These are phyloP conservation scores for Pseudocercospora fijiensis DNA, from an alignment of 2,329 filamentous ascomycete species.

Conservation along the genomic window DNA sequence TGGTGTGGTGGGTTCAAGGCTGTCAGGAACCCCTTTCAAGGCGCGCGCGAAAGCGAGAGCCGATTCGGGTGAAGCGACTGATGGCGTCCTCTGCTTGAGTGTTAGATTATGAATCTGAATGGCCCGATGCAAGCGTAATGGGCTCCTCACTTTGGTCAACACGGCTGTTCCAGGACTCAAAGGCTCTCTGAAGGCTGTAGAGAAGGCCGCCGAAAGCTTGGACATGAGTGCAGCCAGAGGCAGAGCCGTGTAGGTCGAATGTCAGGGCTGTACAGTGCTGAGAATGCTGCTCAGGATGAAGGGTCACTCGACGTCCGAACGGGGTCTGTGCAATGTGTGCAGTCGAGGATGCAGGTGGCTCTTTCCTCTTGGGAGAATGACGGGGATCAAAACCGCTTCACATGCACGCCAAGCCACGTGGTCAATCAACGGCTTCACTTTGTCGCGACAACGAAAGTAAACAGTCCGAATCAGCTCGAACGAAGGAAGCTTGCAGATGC, in stretches of 20 bases:
- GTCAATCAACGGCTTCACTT: slow-evolving; percentile 4
- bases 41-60: too few species aligned
- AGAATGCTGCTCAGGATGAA: not conserved
- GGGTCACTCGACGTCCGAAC: not conserved
- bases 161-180: too few species aligned
- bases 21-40: too few species aligned
- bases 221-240: too few species aligned
- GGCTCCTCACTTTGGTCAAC: too few species aligned
- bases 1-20: not conserved
- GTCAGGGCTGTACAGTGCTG: not conserved
- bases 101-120: too few species aligned
- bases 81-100: too few species aligned
- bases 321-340: not conserved
- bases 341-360: not conserved
- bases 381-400: not conserved
- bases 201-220: too few species aligned
- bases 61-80: too few species aligned
- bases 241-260: not conserved
- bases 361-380: not conserved
- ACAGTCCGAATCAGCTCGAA: not conserved
- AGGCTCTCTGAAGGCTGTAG: too few species aligned
- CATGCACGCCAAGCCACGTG: slow-evolving; percentile 2
- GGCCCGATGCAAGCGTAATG: too few species aligned
- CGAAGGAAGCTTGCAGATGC: not conserved
- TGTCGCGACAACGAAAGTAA: not conserved